Evolutionary conservation across 148 eudicot genomes (phyloP).

Genomic region (Nepenthes mirabilis): DNA sequence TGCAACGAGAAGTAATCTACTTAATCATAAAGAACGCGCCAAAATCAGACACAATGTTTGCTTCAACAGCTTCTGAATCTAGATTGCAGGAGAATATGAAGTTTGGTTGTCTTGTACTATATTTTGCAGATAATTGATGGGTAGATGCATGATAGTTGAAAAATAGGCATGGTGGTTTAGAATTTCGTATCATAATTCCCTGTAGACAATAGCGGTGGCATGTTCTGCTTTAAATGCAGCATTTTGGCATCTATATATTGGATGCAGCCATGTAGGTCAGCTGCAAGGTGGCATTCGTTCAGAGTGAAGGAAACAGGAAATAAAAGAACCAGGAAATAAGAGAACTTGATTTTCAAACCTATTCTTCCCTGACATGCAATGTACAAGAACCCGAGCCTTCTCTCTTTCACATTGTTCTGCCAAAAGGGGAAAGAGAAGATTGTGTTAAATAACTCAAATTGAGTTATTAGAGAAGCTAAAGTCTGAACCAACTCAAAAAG

Average conservation of each 20-base stretch:
- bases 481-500: too few relatives aligned
- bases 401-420: conserved; percentile 91
- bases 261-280: neutral
- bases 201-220: neutral
- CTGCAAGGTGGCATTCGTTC: neutral
- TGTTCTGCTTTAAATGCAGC: neutral
- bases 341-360: conserved; percentile 23
- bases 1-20: conserved; percentile 14
- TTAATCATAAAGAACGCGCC: neutral
- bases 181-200: too few relatives aligned
- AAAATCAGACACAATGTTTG: neutral
- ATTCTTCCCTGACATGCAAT: conserved; percentile 90
- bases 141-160: neutral
- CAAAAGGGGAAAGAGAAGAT: conserved; percentile 1
- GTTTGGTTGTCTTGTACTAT: neutral
- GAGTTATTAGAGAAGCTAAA: too few relatives aligned
- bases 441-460: too few relatives aligned
- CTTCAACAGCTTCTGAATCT: neutral
- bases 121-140: too few relatives aligned
- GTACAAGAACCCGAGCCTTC: conserved; percentile 86
- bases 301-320: neutral
- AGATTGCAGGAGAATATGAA: neutral
- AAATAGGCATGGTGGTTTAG: too few relatives aligned
- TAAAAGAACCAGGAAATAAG: conserved; percentile 1
- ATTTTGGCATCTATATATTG: neutral